phyloP scores from a whole-genome alignment of 371 early-diverging fungal genomes.

The Apophysomyces trapeziformis region DNA sequence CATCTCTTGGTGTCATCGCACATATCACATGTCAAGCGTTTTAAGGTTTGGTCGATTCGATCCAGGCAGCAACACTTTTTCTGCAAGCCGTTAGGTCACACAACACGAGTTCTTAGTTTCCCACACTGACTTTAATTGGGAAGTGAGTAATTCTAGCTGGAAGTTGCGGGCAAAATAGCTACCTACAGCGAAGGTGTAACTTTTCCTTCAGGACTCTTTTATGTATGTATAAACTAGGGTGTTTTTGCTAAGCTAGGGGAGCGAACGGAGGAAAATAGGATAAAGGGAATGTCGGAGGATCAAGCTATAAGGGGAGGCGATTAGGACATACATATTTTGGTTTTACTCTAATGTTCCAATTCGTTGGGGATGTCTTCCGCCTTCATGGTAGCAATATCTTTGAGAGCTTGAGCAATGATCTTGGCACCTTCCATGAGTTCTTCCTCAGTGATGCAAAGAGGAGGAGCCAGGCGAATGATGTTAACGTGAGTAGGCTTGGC shows the following conservation, averaged over 20 bases:
- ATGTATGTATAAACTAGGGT: too few relatives aligned
- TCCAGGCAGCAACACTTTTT: too few relatives aligned
- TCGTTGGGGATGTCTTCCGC: conserved; percentile 53
- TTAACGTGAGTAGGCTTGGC: conserved; percentile 99
- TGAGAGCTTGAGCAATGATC: conserved; percentile 80
- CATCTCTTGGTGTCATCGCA: too few relatives aligned
- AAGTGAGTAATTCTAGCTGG: too few relatives aligned
- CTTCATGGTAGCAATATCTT: conserved; percentile 67
- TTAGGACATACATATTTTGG: neutral
- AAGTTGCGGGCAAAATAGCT: too few relatives aligned
- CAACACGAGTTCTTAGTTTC: too few relatives aligned
- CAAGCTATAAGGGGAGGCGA: neutral
- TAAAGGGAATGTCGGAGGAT: neutral
- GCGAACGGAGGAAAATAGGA: neutral
- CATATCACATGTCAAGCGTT: too few relatives aligned
- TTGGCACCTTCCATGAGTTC: conserved; percentile 81
- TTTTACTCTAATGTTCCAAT: conserved; percentile 22
- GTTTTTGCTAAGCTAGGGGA: neutral
- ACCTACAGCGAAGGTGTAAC: neutral
- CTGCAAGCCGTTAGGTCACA: too few relatives aligned
- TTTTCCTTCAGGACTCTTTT: neutral
- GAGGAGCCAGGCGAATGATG: conserved; percentile 97
- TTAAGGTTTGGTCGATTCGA: too few relatives aligned
- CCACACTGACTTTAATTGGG: neutral
- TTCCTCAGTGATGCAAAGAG: conserved; percentile 91